Percentiles rank a stretch among this genome's conserved stretches.
Evolutionary conservation across 768 basidiomycete genomes (phyloP).

Genomic region (Macrolepiota albuminosa): DNA sequence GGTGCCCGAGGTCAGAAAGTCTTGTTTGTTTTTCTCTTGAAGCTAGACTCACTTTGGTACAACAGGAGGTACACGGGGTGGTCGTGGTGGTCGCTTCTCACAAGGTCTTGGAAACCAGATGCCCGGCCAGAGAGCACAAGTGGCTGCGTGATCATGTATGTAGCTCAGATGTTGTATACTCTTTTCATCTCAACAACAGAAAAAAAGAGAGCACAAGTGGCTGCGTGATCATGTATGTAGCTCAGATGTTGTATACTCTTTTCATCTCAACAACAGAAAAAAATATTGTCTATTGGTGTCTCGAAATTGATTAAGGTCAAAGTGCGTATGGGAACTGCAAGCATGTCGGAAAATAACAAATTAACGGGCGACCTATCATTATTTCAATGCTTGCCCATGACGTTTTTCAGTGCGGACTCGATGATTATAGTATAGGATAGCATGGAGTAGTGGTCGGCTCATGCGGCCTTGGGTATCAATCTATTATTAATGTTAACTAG

Average conservation of each 20-base stretch:
- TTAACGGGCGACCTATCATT: not conserved
- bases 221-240: conserved; percentile 2
- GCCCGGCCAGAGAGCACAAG: conserved; percentile 37
- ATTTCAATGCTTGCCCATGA: not conserved
- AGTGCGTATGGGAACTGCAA: too few species aligned
- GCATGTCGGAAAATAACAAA: not conserved
- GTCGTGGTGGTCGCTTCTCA: conserved; percentile 75
- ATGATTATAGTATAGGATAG: not conserved
- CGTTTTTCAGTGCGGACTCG: not conserved
- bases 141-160: conserved; percentile 1
- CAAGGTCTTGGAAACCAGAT: conserved; percentile 83
- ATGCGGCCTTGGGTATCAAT: conserved; percentile 1
- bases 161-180: not conserved
- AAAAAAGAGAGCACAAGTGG: conserved; percentile 24
- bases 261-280: not conserved
- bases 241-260: not conserved
- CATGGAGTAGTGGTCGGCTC: not conserved
- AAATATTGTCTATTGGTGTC: not conserved
- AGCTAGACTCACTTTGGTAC: not conserved
- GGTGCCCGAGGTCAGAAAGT: conserved; percentile 50
- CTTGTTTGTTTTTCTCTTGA: not conserved
- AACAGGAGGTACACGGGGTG: conserved; percentile 55
- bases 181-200: not conserved
- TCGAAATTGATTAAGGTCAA: not conserved
- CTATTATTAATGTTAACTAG: conserved; percentile 2